phyloP scores from a whole-genome alignment of 2,329 filamentous ascomycete species.

The Colletotrichum tabaci region DNA sequence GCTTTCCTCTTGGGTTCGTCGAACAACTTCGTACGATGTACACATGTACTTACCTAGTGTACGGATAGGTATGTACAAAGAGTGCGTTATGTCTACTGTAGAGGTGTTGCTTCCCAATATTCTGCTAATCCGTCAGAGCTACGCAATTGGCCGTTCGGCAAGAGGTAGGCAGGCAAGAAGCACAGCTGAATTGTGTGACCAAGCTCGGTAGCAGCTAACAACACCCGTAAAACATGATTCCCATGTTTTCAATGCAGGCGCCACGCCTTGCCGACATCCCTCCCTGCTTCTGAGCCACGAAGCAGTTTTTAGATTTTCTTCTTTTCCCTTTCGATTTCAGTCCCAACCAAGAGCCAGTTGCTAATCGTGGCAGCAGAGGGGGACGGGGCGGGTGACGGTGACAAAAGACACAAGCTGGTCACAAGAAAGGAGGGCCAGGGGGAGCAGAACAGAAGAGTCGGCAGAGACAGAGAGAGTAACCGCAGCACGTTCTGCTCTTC shows the following conservation, averaged over 20 bases:
- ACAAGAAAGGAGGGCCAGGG: no score
- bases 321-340: constrained; percentile 24
- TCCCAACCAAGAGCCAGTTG: neutral
- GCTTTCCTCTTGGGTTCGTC: neutral
- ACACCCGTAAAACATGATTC: neutral
- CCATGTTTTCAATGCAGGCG: constrained; percentile 5
- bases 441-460: neutral
- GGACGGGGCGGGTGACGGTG: no score
- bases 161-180: neutral
- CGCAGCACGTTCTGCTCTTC: neutral
- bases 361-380: neutral
- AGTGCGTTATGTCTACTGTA: no score
- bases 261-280: neutral
- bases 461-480: neutral
- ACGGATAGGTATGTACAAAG: no score
- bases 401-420: neutral
- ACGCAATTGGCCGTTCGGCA: constrained; percentile 4
- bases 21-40: no score
- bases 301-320: no score
- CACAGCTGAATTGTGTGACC: neutral
- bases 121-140: neutral
- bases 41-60: no score
- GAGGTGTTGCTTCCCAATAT: neutral
- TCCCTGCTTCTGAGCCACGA: neutral
- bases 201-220: no score